Evolutionary conservation across 129 eudicot species (phyloP), one percentile per base, ranked within the genome.

Genomic region (Flaveria sonorensis): DNA sequence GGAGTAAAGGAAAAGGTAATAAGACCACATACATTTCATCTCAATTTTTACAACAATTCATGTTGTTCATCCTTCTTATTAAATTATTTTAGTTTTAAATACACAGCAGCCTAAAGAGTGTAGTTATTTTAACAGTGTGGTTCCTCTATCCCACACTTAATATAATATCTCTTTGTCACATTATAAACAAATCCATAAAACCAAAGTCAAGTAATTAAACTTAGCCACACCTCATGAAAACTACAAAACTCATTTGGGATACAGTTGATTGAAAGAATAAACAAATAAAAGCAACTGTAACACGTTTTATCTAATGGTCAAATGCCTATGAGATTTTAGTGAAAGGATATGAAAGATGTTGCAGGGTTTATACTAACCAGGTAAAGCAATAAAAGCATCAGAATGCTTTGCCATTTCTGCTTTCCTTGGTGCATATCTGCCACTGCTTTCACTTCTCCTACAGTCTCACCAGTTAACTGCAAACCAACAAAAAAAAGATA

Each of bases 401-500:
- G 98, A 94, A 78, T 89, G 93, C 87, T 81, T 91, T 79, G 96
- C 98, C 98, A 94, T 94, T 81, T 94, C 98, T 42, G 98, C 98
- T 85, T 94, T 94, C 89, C 98, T 91, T 94, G 97, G 68, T 94
- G 98, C 98, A 94, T 94, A 82, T 85, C 98, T 87, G 98, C 98
- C 77, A 94, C 98, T 82, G 98, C 97, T 81, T 91, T 94, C 90
- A 91, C 98, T 83, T 94, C 98, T 73, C 98, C 98, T 81, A 94
- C 93, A 65, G 98, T 94, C 78, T 84, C 96, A 75, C 98, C 98
- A 84, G 98, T 94, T 80, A 94, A 89, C 98, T 94, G 92, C 87
- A 84, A 81, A 66, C 40, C 78, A 81, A 20, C 53, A 4, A 50
- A 15, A 60, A 42, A 56, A 2, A 7, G 36, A 26, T 36, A 65